Evolutionary conservation across 768 basidiomycete species (phyloP), one percentile per base, ranked within the genome.

Genomic region (Trametes maxima): DNA sequence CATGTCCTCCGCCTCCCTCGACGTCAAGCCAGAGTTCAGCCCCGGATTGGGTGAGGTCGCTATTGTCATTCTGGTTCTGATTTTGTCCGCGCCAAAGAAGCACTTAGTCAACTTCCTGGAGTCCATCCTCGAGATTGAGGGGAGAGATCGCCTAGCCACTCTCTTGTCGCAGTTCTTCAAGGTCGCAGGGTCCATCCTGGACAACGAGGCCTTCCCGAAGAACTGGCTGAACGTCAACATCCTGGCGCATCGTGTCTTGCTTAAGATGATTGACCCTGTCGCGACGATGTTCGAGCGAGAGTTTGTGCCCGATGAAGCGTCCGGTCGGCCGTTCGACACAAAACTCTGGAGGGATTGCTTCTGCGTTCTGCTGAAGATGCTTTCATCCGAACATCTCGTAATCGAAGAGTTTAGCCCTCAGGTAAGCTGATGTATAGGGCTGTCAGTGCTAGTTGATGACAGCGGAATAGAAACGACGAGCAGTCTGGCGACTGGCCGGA

Each of bases 351-450:
- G 78, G 54, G 89, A 90, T 46, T 86, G 84, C 43, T 86, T 98
- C 66, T 80, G 83, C 54, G 89, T 95, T 81, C 78, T 97, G 10
- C 80, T 98, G 65, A 89, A 88, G 62, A 79, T 97, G 36, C 78
- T 96, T 28, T 90, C 93, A 5, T 96, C 94, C 3, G 92, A 95
- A 48, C 93, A 95, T 59, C 81, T 98, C 17, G 87, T 93, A 16
- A 94, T 98, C 49, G 96, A 98, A 72, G 94, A 98, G 63, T 95
- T 95, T 64, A 93, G 88, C 68, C 92, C 95, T 1, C 96, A 96
- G 83, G 93, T 90, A 60, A 39, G 77, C 63, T 45, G 21, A 42
- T 21, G 2, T 50, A 2, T n/a, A 6, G 42, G 6, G 5, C 3
- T 33, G 8, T 3, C 45, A 21, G 51, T 19, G 28, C 13, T 33